phyloP scores from a whole-genome alignment of 2,329 filamentous ascomycete genomes.

The Calycina herbarum region DNA sequence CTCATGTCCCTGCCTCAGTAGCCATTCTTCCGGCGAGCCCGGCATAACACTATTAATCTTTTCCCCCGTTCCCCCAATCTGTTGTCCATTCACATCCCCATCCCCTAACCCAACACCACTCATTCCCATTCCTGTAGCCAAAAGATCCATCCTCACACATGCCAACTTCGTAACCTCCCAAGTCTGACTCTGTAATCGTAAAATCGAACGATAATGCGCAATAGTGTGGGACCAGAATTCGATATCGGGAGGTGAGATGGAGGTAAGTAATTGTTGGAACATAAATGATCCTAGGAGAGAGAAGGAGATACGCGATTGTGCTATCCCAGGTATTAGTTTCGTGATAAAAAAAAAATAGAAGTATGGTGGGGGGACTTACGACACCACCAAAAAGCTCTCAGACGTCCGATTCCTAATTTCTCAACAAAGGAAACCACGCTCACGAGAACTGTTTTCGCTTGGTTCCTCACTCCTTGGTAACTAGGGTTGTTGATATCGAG shows the following conservation, averaged over 20 bases:
- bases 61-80: not conserved
- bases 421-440: conserved; percentile 28
- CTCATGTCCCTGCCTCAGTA: conserved; percentile 25
- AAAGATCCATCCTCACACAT: conserved; percentile 28
- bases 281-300: conserved; percentile 31
- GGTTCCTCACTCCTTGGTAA: conserved; percentile 19
- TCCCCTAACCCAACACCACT: not conserved
- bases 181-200: conserved; percentile 20
- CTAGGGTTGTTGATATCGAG: conserved; percentile 23
- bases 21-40: conserved; percentile 27
- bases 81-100: not conserved
- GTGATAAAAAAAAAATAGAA: not conserved
- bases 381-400: conserved; percentile 34
- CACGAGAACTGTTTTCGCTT: conserved; percentile 21
- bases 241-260: conserved; percentile 27
- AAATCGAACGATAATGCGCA: conserved; percentile 27
- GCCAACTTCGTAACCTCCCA: conserved; percentile 31
- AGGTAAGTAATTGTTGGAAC: conserved; percentile 31
- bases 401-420: conserved; percentile 25
- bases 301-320: conserved; percentile 29
- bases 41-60: conserved; percentile 5
- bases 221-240: conserved; percentile 31
- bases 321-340: conserved; percentile 15
- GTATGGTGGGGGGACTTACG: conserved; percentile 21
- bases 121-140: conserved; percentile 17